A percentile compares a stretch with the other conserved stretches of the same genome.
These are phyloP conservation scores for Solanum chiquidenum DNA, from an alignment of 257 asterid genomes.

Conservation along the genomic window DNA sequence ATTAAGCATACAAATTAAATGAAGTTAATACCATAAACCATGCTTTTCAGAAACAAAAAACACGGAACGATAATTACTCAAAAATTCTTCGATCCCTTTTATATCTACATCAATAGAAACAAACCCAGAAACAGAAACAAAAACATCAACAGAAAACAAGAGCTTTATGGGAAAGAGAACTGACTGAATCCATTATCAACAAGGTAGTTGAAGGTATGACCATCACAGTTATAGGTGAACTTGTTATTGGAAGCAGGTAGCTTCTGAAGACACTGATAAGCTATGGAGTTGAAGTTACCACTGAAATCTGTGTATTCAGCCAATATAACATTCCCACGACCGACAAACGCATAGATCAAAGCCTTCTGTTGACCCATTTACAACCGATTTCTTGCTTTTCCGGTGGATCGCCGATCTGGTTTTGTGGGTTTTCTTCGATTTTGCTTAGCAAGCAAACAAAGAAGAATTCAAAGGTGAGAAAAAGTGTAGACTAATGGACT, in stretches of 20 bases:
- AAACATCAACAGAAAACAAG: not conserved
- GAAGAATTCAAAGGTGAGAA: not conserved
- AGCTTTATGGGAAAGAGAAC: not conserved
- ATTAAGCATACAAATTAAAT: not conserved
- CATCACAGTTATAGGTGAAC: slow-evolving; percentile 62
- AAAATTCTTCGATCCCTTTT: not conserved
- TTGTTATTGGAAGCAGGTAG: slow-evolving; percentile 50
- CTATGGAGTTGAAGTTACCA: slow-evolving; percentile 62
- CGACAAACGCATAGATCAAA: slow-evolving; percentile 60
- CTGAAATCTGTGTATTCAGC: slow-evolving; percentile 62
- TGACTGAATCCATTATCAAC: slow-evolving; percentile 57
- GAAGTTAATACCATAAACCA: not conserved
- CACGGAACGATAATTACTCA: not conserved
- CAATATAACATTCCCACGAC: slow-evolving; percentile 46
- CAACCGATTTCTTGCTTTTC: not conserved
- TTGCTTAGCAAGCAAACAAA: slow-evolving; percentile 4
- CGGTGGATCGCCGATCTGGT: slow-evolving; percentile 13
- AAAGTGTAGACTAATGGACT: not conserved
- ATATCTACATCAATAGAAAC: not conserved
- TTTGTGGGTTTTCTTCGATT: not conserved
- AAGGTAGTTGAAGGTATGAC: slow-evolving; percentile 60
- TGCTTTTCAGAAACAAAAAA: not conserved
- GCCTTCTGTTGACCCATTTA: slow-evolving; percentile 43
- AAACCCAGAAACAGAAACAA: not conserved
- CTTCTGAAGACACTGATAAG: slow-evolving; percentile 53